Percentiles rank a stretch among this genome's conserved stretches.
phyloP scores from a whole-genome alignment of 768 basidiomycete genomes.

The Auriscalpium vulgare region DNA sequence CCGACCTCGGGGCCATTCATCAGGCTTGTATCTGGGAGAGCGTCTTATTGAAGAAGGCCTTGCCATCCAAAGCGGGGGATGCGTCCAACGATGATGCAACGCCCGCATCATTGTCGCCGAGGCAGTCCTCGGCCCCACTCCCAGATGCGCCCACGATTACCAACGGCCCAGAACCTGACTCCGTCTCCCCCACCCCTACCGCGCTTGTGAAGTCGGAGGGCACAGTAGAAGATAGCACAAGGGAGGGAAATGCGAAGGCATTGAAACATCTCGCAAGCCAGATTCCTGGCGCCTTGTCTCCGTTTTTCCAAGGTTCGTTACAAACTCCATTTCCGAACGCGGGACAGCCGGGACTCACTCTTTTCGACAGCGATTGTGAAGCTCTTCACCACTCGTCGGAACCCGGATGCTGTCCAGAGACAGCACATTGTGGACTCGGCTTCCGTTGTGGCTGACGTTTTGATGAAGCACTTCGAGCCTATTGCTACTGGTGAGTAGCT shows the following conservation, averaged over 20 bases:
- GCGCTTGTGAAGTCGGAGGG: slow-evolving; percentile 16
- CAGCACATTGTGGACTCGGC: slow-evolving; percentile 72
- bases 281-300: slow-evolving; percentile 64
- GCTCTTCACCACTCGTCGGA: slow-evolving; percentile 76
- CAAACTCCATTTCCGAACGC: background rate
- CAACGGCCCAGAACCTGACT: slow-evolving; percentile 15
- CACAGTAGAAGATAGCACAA: slow-evolving; percentile 34
- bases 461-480: slow-evolving; percentile 60
- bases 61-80: slow-evolving; percentile 27
- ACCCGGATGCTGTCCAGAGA: slow-evolving; percentile 65
- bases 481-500: slow-evolving; percentile 41
- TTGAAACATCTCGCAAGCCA: slow-evolving; percentile 76
- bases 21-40: slow-evolving; percentile 84
- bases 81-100: slow-evolving; percentile 35
- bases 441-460: slow-evolving; percentile 57
- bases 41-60: slow-evolving; percentile 59
- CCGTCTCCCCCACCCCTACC: slow-evolving; percentile 12
- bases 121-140: slow-evolving; percentile 33
- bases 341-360: background rate
- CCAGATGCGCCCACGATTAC: slow-evolving; percentile 8
- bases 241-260: slow-evolving; percentile 63
- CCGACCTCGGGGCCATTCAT: slow-evolving; percentile 72
- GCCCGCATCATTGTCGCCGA: slow-evolving; percentile 42
- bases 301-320: slow-evolving; percentile 78
- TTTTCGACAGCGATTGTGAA: slow-evolving; percentile 67